Evolutionary conservation across 2,329 filamentous ascomycete genomes (phyloP), one percentile per base, ranked within the genome.

Genomic region (Scleromitrula shiraiana): DNA sequence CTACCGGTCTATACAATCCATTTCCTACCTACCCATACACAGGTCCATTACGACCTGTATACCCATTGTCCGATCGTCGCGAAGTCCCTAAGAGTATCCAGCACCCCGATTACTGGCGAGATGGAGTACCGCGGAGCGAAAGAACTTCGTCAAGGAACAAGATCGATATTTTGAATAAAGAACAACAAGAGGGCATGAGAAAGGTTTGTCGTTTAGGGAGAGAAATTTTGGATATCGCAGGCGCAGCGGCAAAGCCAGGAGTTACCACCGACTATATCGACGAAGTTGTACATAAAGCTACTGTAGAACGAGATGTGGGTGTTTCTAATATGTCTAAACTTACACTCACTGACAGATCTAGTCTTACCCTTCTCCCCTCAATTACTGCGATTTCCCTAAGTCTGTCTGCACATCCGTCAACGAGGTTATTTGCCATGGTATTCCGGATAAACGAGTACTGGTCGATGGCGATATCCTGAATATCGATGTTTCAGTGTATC

Each of bases 361-460:
- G 90, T 86, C 89, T 8, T 97, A 97, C 65, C 91, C 91, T 0
- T 96, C 91, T 1, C 89, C 91, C 1, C 73, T 97, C 27, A 96
- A 96, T 71, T 97, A 97, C 70, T 86, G 87, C 72, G 76, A 90
- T 67, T 98, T 97, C 70, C 93, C 93, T 56, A 98, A 98, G 71
- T 98, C 93, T 0, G 87, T 96, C 53, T 98, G 93, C 70, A 97
- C 91, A 3, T 97, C 91, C 2, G 71, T 87, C 41, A 98, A 98
- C 72, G 93, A 98, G 69, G 86, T 95, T 55, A 97, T 98, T 66
- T 98, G 93, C 72, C 93, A 98, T 73, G 93, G 93, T 45, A 98
- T 98, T 55, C 93, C 93, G 14, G 93, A 98, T 63, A 82, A 95
- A 65, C 81, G 93, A 47, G 75, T 85, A 7, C 76, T 98, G 1